Evolutionary conservation across 257 asterid species (phyloP), one percentile per base, ranked within the genome.

Genomic region (Solanum clarkiae): DNA sequence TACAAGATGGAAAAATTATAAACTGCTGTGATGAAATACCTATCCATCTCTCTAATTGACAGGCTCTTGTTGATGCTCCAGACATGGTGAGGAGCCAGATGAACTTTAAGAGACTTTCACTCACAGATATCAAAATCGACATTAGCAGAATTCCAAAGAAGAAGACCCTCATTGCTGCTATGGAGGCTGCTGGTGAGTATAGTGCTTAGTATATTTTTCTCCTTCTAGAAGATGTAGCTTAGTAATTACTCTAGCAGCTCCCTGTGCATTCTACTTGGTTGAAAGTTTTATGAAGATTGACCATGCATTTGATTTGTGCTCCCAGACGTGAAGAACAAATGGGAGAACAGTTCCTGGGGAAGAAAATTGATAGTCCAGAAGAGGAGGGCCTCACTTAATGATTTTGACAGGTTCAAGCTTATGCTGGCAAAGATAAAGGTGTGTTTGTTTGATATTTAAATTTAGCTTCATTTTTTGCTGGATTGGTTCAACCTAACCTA

Each of bases 391-490:
- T 45, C 87, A 8, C 82, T 87, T 77, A 87, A 87, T 54, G 89
- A 87, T 71, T 87, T 87, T 55, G 89, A 84, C 53, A 87, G 89
- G 84, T 87, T 87, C 85, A 87, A 87, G 79, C 49, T 87, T 36
- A 87, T 87, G 89, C 57, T 87, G 85, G 87, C 89, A 32, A 87
- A 87, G 77, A 87, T 87, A 84, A 87, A 87, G 89, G 89, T 87
- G 10, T 2, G 86, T 5, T 42, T 53, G 63, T 42, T 20, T 17
- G 7, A 5, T 80, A 32, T 83, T 32, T 63, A 3, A 51, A 45
- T 10, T 26, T 60, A 1, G 16, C 79, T 24, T 63, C 80, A 26
- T 26, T 49, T n/a, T 59, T 62, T 83, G 4, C 51, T 44, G 4
- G 32, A 44, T 32, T 20, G 5, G 7, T 45, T 72, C 20, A 11